These are phyloP conservation scores for Xylaria palmicola DNA, from an alignment of 495 filamentous ascomycete species.

Conservation along the genomic window DNA sequence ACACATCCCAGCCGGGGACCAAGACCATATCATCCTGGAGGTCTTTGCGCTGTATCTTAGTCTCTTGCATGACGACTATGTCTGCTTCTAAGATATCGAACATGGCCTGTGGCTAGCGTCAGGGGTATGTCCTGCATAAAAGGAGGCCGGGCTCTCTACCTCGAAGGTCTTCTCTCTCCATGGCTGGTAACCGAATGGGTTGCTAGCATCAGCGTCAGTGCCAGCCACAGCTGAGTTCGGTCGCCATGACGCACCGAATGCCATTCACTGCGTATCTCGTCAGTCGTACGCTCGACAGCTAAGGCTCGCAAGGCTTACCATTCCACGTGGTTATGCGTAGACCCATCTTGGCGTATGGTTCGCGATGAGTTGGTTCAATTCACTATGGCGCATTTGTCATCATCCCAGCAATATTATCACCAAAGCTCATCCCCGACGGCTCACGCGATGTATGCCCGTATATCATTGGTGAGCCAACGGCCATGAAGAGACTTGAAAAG, in stretches of 20 bases:
- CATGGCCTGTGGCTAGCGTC: slow-evolving; percentile 61
- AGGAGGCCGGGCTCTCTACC: slow-evolving; percentile 37
- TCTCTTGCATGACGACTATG: slow-evolving; percentile 92
- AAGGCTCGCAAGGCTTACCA: slow-evolving; percentile 20
- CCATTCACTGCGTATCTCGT: slow-evolving; percentile 70
- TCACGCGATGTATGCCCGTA: background rate
- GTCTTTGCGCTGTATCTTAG: slow-evolving; percentile 95
- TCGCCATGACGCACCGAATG: slow-evolving; percentile 63
- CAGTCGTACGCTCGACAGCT: slow-evolving; percentile 13
- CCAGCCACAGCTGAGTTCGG: background rate
- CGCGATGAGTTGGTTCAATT: background rate
- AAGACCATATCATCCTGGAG: slow-evolving; percentile 94
- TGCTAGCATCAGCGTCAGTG: slow-evolving; percentile 48
- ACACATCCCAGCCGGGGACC: slow-evolving; percentile 94
- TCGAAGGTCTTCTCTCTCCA: slow-evolving; percentile 89
- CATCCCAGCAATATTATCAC: background rate
- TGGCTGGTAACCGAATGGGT: slow-evolving; percentile 94
- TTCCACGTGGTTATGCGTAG: slow-evolving; percentile 38
- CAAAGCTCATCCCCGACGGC: slow-evolving; percentile 3
- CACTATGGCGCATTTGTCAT: background rate
- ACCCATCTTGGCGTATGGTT: slow-evolving; percentile 21
- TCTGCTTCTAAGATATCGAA: slow-evolving; percentile 93
- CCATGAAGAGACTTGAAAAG: too few relatives aligned
- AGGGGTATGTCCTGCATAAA: background rate
- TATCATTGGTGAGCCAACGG: background rate